These are phyloP conservation scores for Brachypodium distachyon DNA, from an alignment of 202 grass and related monocot genomes.

Conservation along the genomic window DNA sequence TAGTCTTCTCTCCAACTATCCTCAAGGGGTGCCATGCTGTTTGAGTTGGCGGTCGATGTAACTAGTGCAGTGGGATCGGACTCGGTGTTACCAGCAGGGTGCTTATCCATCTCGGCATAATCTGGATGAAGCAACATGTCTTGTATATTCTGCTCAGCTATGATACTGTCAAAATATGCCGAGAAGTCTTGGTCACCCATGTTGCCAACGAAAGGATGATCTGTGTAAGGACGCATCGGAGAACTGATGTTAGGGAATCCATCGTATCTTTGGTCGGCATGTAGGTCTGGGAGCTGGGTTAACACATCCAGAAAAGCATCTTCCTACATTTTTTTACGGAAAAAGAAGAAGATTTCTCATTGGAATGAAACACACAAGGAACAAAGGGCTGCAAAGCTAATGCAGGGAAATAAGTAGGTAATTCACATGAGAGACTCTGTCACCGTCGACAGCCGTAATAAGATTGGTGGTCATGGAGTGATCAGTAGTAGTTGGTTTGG, in stretches of 20 bases:
- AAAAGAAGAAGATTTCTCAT: background rate
- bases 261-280: slow-evolving; percentile 20
- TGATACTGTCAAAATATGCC: slow-evolving; percentile 23
- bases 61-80: background rate
- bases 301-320: slow-evolving; percentile 24
- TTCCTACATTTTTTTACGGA: slow-evolving; percentile 33
- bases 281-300: slow-evolving; percentile 13
- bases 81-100: background rate
- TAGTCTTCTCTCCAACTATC: slow-evolving; percentile 11
- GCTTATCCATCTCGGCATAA: background rate
- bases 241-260: slow-evolving; percentile 45
- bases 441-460: background rate
- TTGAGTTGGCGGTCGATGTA: background rate
- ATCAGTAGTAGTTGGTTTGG: background rate
- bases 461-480: background rate
- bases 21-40: slow-evolving; percentile 5
- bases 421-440: background rate
- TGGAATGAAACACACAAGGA: background rate
- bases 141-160: slow-evolving; percentile 18
- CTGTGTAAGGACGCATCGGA: slow-evolving; percentile 45
- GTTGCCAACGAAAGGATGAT: slow-evolving; percentile 47
- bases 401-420: background rate
- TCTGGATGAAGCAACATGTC: slow-evolving; percentile 11
- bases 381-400: background rate
- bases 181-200: slow-evolving; percentile 34